Evolutionary conservation across 805 yeast species (phyloP), one percentile per base, ranked within the genome.

Genomic region (Candida maris): DNA sequence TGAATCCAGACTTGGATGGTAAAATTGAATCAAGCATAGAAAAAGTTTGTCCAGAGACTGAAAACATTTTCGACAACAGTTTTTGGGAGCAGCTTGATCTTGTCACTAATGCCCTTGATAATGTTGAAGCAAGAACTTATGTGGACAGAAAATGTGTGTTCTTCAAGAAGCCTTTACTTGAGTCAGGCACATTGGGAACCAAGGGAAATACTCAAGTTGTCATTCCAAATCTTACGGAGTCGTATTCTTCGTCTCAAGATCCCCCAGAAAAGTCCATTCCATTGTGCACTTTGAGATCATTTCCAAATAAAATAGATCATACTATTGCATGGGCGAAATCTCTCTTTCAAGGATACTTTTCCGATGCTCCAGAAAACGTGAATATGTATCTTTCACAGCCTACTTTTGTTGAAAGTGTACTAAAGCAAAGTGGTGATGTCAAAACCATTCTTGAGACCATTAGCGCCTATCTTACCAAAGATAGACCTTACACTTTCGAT

Each of bases 251-350:
- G 2, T 85, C 96, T 9, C 94, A 87, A 61, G 99, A 93, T 65
- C 98, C 99, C 29, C 99, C 99, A 25, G 99, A 93, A 69, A 88
- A 88, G 65, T 80, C 96, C 3, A 89, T 93, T 56, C 99, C 99
- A 21, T 73, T 93, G 55, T 93, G 99, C 74, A 93, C 99, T 3
- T 73, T 93, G 58, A 81, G 97, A 65, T 85, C 96, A 3, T 93
- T 93, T 81, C 99, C 99, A 39, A 85, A 88, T 64, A 91, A 91
- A 65, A 93, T 93, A 53, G 99, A 93, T 60, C 99, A 93, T 59
- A 93, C 99, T 1, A 93, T 93, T 65, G 97, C 98, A 5, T 93
- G 99, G 99, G 95, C 97, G 12, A 94, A 94, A 67, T 80, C 88
- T 14, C 71, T 87, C 57, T 93, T 93, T 73, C 93, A 85, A 70